Conservation (phyloP, 495 filamentous ascomycete species). For the Barbatosphaeria neglecta region DNA sequence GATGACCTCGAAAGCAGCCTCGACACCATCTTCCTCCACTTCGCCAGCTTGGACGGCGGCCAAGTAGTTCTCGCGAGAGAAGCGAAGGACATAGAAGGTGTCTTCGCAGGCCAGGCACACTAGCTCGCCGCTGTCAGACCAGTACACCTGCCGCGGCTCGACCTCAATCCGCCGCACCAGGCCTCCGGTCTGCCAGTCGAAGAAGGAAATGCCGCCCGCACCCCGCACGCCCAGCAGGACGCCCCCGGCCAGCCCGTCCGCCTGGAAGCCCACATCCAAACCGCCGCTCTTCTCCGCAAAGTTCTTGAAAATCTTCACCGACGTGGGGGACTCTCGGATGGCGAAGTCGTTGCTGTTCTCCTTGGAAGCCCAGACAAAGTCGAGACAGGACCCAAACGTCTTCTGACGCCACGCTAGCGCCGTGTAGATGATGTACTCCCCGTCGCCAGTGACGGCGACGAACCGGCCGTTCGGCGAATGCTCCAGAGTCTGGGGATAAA, state of each 20-base stretch:
- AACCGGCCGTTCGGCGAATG: constrained; percentile 98
- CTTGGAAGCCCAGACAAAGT: constrained; percentile 96
- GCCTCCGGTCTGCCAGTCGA: constrained; percentile 85
- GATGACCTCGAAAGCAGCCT: constrained; percentile 91
- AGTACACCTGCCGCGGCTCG: constrained; percentile 86
- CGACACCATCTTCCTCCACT: constrained; percentile 91
- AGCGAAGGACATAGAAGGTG: constrained; percentile 87
- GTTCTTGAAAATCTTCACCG: constrained; percentile 93
- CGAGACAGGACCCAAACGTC: constrained; percentile 85
- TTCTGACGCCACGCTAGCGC: constrained; percentile 96
- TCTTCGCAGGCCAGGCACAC: constrained; percentile 91
- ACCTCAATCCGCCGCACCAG: constrained; percentile 93
- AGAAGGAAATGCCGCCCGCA: constrained; percentile 87
- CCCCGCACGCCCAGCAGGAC: constrained; percentile 91
- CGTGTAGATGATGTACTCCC: constrained; percentile 98
- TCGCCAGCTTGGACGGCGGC: constrained; percentile 68
- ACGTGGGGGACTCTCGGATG: constrained; percentile 84
- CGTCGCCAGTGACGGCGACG: constrained; percentile 92
- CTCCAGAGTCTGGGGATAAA: constrained; percentile 86
- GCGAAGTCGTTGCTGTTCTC: constrained; percentile 98
- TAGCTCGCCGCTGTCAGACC: constrained; percentile 92
- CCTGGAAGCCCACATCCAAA: constrained; percentile 90
- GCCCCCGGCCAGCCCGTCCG: constrained; percentile 82
- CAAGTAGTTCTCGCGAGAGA: constrained; percentile 75
- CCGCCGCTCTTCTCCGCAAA: constrained; percentile 88